Conservation (phyloP, 148 eudicot genomes). For the Simmondsia chinensis region DNA sequence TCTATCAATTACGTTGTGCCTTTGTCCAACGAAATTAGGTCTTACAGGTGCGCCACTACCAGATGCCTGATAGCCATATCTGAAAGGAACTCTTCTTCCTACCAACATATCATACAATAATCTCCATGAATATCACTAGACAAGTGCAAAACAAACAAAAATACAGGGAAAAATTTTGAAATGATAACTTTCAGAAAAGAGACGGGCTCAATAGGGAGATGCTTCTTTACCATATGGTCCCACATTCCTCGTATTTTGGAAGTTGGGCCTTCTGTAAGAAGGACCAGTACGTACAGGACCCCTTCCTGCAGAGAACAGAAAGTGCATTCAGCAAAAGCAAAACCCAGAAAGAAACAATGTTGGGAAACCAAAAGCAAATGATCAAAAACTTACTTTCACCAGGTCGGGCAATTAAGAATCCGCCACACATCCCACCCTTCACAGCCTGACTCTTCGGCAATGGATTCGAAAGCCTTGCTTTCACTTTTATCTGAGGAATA, state of each 20-base stretch:
- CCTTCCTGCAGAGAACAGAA: conserved; percentile 50
- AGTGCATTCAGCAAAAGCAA: neutral
- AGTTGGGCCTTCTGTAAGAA: conserved; percentile 28
- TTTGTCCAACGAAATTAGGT: conserved; percentile 34
- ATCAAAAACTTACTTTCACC: conserved; percentile 14
- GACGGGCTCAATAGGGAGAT: neutral
- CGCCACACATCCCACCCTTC: conserved; percentile 85
- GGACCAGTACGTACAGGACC: conserved; percentile 41
- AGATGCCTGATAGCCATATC: conserved; percentile 32
- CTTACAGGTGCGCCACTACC: conserved; percentile 27
- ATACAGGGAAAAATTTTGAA: neutral
- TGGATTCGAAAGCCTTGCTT: conserved; percentile 85
- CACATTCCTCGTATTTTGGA: conserved; percentile 42
- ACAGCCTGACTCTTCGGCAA: conserved; percentile 80
- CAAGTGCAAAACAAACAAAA: neutral
- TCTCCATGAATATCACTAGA: neutral
- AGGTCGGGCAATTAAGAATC: conserved; percentile 60
- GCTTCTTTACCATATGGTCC: conserved; percentile 56
- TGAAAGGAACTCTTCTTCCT: conserved; percentile 56
- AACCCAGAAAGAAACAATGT: neutral
- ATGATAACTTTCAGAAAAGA: neutral
- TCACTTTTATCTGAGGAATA: conserved; percentile 40
- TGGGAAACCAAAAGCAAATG: conserved; percentile 11
- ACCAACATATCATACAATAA: too few relatives aligned
- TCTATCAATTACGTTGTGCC: conserved; percentile 40